phyloP scores from a whole-genome alignment of 1,284 basidiomycete species.

The Golubevia pallescens region DNA sequence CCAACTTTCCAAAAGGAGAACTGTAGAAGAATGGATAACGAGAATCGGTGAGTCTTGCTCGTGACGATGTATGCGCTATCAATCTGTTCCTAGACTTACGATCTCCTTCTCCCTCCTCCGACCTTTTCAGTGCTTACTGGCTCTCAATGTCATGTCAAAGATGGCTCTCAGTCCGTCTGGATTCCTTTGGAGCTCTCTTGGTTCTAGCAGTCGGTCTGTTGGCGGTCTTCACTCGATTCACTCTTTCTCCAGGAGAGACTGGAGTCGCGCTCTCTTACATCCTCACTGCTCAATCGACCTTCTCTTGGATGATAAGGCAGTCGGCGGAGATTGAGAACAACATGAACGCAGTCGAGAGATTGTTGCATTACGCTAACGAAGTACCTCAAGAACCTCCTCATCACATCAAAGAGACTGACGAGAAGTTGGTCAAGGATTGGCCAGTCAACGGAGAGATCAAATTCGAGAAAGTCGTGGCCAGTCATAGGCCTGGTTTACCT shows the following conservation, averaged over 20 bases:
- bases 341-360: slow-evolving; percentile 82
- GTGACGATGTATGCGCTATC: slow-evolving; percentile 1
- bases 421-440: slow-evolving; percentile 13
- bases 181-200: slow-evolving; percentile 79
- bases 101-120: neutral
- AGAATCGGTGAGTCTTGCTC: slow-evolving; percentile 12
- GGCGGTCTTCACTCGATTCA: slow-evolving; percentile 75
- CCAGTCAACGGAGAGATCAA: slow-evolving; percentile 20
- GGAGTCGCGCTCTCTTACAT: slow-evolving; percentile 73
- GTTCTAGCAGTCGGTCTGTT: slow-evolving; percentile 74
- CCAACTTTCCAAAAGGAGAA: slow-evolving; percentile 19
- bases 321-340: slow-evolving; percentile 74
- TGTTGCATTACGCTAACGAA: slow-evolving; percentile 75
- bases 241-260: slow-evolving; percentile 78
- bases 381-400: slow-evolving; percentile 81
- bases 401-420: slow-evolving; percentile 68
- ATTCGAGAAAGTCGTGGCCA: slow-evolving; percentile 71
- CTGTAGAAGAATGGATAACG: slow-evolving; percentile 19
- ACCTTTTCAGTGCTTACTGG: slow-evolving; percentile 24
- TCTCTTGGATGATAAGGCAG: slow-evolving; percentile 83
- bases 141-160: slow-evolving; percentile 26
- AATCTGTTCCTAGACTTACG: neutral
- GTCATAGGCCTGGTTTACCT: slow-evolving; percentile 65
- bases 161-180: slow-evolving; percentile 73
- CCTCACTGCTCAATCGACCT: slow-evolving; percentile 67